Evolutionary conservation across 441 rosid species (phyloP), one percentile per base, ranked within the genome.

Genomic region (Pelargonium citronellum): DNA sequence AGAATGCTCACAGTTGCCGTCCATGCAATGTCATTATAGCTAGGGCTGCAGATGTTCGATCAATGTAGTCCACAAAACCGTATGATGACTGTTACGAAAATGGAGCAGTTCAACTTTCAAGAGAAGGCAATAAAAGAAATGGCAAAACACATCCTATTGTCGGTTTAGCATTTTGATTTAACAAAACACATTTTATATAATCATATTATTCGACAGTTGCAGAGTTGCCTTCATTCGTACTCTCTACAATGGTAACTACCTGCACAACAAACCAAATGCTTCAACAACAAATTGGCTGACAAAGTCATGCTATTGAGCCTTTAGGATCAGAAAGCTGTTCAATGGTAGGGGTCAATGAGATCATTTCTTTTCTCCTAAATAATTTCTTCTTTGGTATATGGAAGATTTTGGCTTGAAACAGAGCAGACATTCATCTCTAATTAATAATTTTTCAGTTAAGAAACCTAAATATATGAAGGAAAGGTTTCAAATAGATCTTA

Each of bases 21-120:
- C 99, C 99, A 71, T 95, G 90, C 27, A 92, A 90, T 68, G 94
- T 85, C 11, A 90, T 73, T 79, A 95, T 95, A 30, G 98, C 99
- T 68, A 89, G 77, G 27, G 91, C 86, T 73, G 99, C 98, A 0
- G 92, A 88, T 85, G 97, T 83, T 55, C 97, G 89, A 82, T 92
- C 97, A 63, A 87, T 92, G 85, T 95, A 95, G 88, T 92, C 97
- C 80, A 95, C 76, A 77, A 95, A 95, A 74, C 99, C 99, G 72
- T 89, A 95, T 12, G 99, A 95, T 10, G 97, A 95, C 98, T 95
- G 87, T 77, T 69, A 9, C 75, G 69, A 24, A 73, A 13, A 79
- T 3, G 53, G 13, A n/a, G 7, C 58, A 13, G 1, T 16, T 12
- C 7, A 51, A 51, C 58, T 51, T 13, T 51, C 3, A 51, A 15